A percentile compares a stretch with the other conserved stretches of the same genome.
These are phyloP conservation scores for Nicotiana tomentosiformis DNA, from an alignment of 257 asterid species.

Conservation along the genomic window DNA sequence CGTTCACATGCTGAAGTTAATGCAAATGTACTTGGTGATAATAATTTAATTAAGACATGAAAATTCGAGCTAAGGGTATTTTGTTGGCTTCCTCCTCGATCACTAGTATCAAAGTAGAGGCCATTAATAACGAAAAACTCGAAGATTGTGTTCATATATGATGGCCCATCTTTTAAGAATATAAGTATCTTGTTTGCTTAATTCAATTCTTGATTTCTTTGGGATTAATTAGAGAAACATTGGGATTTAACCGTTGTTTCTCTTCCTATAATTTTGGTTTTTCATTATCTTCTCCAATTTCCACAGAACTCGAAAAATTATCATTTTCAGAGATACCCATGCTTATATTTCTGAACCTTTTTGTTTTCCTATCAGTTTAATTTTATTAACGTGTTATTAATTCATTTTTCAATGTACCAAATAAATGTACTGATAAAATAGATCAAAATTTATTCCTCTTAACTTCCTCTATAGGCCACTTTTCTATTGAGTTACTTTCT, in stretches of 20 bases:
- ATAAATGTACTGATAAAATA: no score
- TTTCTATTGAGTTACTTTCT: no score
- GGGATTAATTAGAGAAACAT: slow-evolving; percentile 12
- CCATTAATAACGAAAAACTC: neutral
- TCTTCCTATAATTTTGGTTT: neutral
- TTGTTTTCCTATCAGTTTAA: no score
- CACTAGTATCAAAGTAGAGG: slow-evolving; percentile 23
- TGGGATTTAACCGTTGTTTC: slow-evolving; percentile 5
- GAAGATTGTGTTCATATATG: neutral
- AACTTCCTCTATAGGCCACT: no score
- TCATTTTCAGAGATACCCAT: neutral
- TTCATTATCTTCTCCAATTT: neutral
- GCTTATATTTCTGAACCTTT: no score
- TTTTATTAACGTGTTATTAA: no score
- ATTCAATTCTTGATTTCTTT: neutral
- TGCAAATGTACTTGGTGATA: neutral
- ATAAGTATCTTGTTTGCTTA: slow-evolving; percentile 11
- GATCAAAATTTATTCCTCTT: no score
- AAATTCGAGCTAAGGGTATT: slow-evolving; percentile 30
- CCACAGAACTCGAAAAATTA: neutral
- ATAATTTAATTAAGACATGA: slow-evolving; percentile 12
- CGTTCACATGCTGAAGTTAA: neutral
- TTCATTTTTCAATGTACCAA: no score
- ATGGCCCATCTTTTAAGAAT: slow-evolving; percentile 41
- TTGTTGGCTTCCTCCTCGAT: slow-evolving; percentile 23